Evolutionary conservation across 352 stramenopile genomes (phyloP).

Genomic region (Phytophthora rubi): DNA sequence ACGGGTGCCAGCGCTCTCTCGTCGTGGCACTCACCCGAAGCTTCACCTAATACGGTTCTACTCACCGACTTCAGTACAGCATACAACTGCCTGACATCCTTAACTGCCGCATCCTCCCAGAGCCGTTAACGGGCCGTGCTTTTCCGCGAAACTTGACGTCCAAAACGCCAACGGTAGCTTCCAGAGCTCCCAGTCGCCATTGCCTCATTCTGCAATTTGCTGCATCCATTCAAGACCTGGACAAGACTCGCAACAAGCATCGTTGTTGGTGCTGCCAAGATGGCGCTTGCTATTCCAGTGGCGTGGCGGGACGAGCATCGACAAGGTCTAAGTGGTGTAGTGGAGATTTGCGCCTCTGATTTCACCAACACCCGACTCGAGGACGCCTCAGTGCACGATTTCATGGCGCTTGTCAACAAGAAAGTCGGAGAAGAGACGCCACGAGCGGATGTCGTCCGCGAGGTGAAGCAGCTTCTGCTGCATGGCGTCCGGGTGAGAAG

Average conservation of each 20-base stretch:
- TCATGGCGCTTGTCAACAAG: constrained; percentile 6
- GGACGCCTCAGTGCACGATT: background rate
- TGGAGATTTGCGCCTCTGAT: background rate
- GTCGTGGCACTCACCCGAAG: too few relatives aligned
- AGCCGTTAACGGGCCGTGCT: background rate
- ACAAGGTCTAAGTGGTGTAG: background rate
- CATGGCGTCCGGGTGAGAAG: constrained; percentile 2
- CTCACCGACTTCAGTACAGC: too few relatives aligned
- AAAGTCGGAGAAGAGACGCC: background rate
- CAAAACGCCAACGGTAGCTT: background rate
- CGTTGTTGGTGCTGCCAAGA: background rate
- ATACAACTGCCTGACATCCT: too few relatives aligned
- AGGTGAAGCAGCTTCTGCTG: constrained; percentile 14
- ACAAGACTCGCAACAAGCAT: background rate
- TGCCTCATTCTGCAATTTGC: background rate
- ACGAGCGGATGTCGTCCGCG: background rate
- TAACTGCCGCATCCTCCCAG: too few relatives aligned
- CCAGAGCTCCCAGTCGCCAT: background rate
- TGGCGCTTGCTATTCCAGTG: background rate
- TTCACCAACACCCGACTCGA: background rate
- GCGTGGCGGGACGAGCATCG: background rate
- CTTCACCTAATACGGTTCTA: too few relatives aligned
- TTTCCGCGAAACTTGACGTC: background rate
- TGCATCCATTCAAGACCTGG: background rate
- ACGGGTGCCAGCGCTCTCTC: too few relatives aligned